Base-by-base conservation (phyloP, 148 eudicot genomes). In the Amaranthus hypochondriacus region DNA sequence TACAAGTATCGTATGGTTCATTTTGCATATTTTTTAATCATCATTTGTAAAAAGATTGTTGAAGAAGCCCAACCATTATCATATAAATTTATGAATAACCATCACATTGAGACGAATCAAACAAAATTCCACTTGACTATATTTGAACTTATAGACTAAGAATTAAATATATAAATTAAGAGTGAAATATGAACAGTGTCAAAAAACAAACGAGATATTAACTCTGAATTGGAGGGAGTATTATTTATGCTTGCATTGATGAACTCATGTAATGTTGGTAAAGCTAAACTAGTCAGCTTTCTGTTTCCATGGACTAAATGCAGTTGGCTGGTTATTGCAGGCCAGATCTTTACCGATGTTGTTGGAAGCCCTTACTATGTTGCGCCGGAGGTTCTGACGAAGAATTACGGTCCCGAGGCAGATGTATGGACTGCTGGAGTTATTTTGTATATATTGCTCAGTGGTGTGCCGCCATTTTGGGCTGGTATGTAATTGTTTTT, bases 371-470 rank as follows among this genome's bases (percentile, higher is more conserved):
- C 98, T 61, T 95, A 95, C 81, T 95, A 95, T 81, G 97, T 95
- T 56, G 97, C 98, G 56, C 98, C 98, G 21, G 98, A 95, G 86
- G 97, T 95, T 62, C 97, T 95, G 76, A 75, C 84, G 86, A 95
- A 95, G 92, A 89, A 85, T 75, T 92, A 95, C 78, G 98, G 98
- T 7, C 96, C 89, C n/a, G 90, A 86, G 80, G 97, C 97, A 62
- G 98, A 95, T 85, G 98, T 95, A 60, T 95, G 98, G 98, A 95
- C 97, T 68, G 97, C 98, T 60, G 98, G 98, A 66, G 98, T 95
- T 76, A 95, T 95, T 67, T 81, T 95, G 54, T 95, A 95, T 72
- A 92, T 95, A 84, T 80, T 95, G 81, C 92, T 95, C 70, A 95
- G 98, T 75, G 98, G 98, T 71, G 97, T 90, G 11, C 98, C 98